phyloP scores from a whole-genome alignment of 805 yeast genomes.

The Ascoidea rubescens region DNA sequence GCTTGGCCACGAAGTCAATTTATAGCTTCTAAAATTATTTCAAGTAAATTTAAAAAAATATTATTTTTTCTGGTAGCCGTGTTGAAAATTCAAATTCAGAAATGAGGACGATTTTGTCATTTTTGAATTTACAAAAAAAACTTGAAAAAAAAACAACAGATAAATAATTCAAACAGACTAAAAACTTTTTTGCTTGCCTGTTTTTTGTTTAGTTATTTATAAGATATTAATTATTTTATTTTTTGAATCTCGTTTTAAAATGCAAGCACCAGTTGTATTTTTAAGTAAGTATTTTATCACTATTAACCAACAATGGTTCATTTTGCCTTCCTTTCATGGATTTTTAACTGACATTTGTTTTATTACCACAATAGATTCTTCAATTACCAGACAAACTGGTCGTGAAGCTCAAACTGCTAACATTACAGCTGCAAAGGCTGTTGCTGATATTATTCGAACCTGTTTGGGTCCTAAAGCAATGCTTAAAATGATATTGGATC shows the following conservation, averaged over 20 bases:
- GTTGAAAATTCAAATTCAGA: no score
- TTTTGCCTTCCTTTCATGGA: background rate
- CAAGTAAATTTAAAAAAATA: no score
- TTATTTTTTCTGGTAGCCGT: no score
- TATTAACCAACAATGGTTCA: background rate
- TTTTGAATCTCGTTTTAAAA: conserved; percentile 13
- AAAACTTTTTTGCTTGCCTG: no score
- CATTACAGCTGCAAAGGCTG: conserved; percentile 99
- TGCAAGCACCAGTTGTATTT: conserved; percentile 80
- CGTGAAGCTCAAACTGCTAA: conserved; percentile 95
- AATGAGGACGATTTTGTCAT: no score
- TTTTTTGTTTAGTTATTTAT: no score
- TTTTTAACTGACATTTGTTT: background rate
- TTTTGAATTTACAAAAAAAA: no score
- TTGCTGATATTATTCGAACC: conserved; percentile 92
- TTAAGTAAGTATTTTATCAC: conserved; percentile 30
- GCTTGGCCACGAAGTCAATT: no score
- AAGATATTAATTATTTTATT: no score
- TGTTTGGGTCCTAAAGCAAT: conserved; percentile 98
- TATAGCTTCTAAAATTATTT: no score
- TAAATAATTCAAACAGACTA: no score
- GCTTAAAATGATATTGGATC: conserved; percentile 95
- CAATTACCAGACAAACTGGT: conserved; percentile 88
- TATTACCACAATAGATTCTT: conserved; percentile 33
- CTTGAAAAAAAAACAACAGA: no score